Conservation (phyloP, 495 filamentous ascomycete genomes). For the Clavariopsis aquatica region DNA sequence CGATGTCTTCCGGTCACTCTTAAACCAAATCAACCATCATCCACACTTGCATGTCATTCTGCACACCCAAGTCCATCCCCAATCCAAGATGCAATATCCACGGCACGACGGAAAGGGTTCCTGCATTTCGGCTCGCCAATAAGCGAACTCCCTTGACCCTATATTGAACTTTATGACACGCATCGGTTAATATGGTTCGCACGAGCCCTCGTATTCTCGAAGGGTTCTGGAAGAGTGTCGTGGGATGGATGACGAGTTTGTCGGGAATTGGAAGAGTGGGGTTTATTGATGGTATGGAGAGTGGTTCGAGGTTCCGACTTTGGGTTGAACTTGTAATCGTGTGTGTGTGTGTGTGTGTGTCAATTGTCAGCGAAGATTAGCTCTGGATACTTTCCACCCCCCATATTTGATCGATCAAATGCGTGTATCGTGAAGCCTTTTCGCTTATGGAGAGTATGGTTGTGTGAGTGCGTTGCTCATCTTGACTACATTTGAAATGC, state of each 20-base stretch:
- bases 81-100: neutral
- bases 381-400: too few relatives aligned
- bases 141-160: neutral
- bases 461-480: too few relatives aligned
- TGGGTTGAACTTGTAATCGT: too few relatives aligned
- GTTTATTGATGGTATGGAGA: too few relatives aligned
- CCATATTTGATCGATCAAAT: too few relatives aligned
- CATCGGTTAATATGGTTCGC: slow-evolving; percentile 5
- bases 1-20: too few relatives aligned
- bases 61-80: neutral
- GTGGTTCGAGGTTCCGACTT: too few relatives aligned
- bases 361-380: too few relatives aligned
- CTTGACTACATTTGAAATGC: neutral
- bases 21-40: neutral
- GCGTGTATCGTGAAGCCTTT: too few relatives aligned
- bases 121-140: neutral
- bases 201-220: neutral
- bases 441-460: too few relatives aligned
- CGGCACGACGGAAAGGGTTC: slow-evolving; percentile 1
- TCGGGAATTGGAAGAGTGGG: neutral
- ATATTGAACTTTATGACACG: neutral
- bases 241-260: neutral
- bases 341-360: too few relatives aligned
- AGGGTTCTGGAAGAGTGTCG: neutral
- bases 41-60: neutral